Evolutionary conservation across 306 rosid genomes (phyloP).

Genomic region (Begonia masoniana): DNA sequence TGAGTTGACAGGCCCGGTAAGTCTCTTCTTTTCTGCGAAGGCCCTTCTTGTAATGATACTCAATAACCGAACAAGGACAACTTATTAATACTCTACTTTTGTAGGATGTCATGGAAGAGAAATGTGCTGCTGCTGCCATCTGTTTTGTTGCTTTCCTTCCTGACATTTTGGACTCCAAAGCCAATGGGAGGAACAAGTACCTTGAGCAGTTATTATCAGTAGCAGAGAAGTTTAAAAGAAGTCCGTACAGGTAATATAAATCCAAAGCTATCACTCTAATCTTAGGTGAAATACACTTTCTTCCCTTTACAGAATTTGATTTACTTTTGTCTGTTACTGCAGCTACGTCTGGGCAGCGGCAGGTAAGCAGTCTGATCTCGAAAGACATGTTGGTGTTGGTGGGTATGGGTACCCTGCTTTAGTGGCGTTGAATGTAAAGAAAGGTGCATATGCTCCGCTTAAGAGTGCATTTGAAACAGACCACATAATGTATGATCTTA

Average conservation of each 20-base stretch:
- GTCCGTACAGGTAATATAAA: slow-evolving; percentile 67
- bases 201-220: slow-evolving; percentile 65
- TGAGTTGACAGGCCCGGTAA: slow-evolving; percentile 65
- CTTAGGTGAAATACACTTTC: too few relatives aligned
- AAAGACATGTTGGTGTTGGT: slow-evolving; percentile 81
- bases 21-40: slow-evolving; percentile 14
- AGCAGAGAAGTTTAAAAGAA: slow-evolving; percentile 85
- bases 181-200: slow-evolving; percentile 87
- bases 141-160: slow-evolving; percentile 96
- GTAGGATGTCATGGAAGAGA: slow-evolving; percentile 82
- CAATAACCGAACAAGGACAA: too few relatives aligned
- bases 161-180: slow-evolving; percentile 93
- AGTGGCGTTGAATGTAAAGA: slow-evolving; percentile 81
- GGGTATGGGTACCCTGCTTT: slow-evolving; percentile 98
- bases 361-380: slow-evolving; percentile 82
- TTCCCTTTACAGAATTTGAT: too few relatives aligned
- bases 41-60: too few relatives aligned
- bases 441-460: slow-evolving; percentile 84
- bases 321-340: background rate
- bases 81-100: background rate
- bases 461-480: slow-evolving; percentile 91
- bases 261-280: too few relatives aligned
- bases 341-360: slow-evolving; percentile 94
- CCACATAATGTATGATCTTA: slow-evolving; percentile 50
- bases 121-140: slow-evolving; percentile 88